Percentiles rank a stretch among this genome's conserved stretches.
phyloP scores from a whole-genome alignment of 176 grass and related monocot genomes.

The Tillandsia leiboldiana region DNA sequence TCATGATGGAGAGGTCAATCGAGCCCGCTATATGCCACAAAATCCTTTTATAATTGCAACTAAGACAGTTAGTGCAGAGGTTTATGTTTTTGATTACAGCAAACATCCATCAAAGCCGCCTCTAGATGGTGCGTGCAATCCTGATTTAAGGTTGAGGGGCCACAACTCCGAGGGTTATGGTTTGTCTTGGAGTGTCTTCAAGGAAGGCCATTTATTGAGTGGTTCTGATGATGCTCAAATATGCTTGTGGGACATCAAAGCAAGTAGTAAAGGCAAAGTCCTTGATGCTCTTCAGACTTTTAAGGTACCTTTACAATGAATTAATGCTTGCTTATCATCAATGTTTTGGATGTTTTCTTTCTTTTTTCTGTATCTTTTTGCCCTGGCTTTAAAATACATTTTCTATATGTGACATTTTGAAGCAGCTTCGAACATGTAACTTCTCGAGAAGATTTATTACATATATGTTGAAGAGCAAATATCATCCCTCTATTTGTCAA shows the following conservation, averaged over 20 bases:
- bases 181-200: conserved; percentile 91
- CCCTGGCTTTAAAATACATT: conserved; percentile 1
- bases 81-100: conserved; percentile 98
- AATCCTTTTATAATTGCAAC: conserved; percentile 97
- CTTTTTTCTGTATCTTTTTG: background rate
- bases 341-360: conserved; percentile 2
- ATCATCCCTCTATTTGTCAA: too few species aligned
- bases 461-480: too few species aligned
- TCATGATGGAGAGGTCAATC: conserved; percentile 93
- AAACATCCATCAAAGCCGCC: conserved; percentile 97
- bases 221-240: conserved; percentile 96
- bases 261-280: conserved; percentile 64
- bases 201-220: conserved; percentile 91
- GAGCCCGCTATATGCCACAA: conserved; percentile 98
- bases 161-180: conserved; percentile 98
- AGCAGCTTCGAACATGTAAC: background rate
- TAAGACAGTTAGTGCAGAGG: conserved; percentile 90
- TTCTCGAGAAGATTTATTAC: too few species aligned
- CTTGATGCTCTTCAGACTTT: conserved; percentile 91
- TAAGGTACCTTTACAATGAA: conserved; percentile 33
- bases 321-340: conserved; percentile 4
- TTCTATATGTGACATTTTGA: conserved; percentile 1
- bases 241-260: conserved; percentile 86
- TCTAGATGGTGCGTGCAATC: conserved; percentile 80
- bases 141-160: conserved; percentile 86